Base-by-base conservation (phyloP, 1,284 basidiomycete genomes). In the Vanrija humicola region DNA sequence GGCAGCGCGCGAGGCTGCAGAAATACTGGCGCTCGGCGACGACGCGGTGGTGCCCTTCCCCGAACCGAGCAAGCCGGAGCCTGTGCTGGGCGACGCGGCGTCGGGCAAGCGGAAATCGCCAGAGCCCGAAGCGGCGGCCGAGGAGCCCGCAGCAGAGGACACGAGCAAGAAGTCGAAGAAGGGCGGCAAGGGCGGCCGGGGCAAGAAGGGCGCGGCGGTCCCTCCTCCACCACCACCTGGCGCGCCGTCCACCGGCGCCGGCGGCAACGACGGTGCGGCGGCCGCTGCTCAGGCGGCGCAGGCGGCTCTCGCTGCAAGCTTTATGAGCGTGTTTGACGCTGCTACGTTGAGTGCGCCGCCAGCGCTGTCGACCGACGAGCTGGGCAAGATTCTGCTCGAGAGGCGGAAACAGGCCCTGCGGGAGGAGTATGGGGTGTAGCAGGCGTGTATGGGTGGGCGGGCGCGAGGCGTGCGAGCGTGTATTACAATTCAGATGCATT, bases 391-490 rank as follows among this genome's bases (percentile, higher is more conserved):
- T 21, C 73, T 97, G 52, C 80, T 97, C 54, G 83, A 82, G 40
- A 78, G 91, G 63, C 81, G 89, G 70, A 96, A 96, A 79, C 81
- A 85, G 73, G 86, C 87, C 16, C 74, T 96, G 49, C 83, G 93
- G 54, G 87, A 90, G 62, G 90, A 95, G 78, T 88, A 88, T 71
- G 78, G 74, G 12, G 73, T 76, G 28, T 72, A 61, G 48, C 4
- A 43, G 42, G 42, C 19, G 19, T 19, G 39, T 19, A 18, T 19
- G 29, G 16, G 19, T 15, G 44, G 21, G 44, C 28, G 18, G 44
- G 34, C 34, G 28, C 19, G 9, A 34, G 34, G 34, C 34, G 34
- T 34, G 34, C 34, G 21, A 12, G 34, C 1, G 12, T 34, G 34
- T 34, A 23, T 23, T 23, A 34, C 34, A 8, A 34, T 34, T 15